Base-by-base conservation (phyloP, 352 stramenopile genomes). In the Phytophthora foliorum region DNA sequence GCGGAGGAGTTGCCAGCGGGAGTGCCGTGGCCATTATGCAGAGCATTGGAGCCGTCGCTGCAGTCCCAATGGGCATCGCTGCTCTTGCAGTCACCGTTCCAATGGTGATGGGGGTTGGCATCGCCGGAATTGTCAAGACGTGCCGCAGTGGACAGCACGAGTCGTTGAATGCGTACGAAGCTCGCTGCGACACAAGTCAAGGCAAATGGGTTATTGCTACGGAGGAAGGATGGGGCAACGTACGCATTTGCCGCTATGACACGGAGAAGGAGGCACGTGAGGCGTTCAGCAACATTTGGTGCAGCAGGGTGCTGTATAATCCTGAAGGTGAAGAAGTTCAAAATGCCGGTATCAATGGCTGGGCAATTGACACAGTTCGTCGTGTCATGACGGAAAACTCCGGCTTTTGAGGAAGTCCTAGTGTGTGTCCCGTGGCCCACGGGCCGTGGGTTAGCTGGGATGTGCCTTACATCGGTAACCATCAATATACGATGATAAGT, bases 181-280 rank as follows among this genome's bases (percentile, higher is more conserved):
- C 42, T 31, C 59, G 39, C 19, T 24, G 44, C 27, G 17, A 32
- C 24, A 14, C 27, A 4, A 38, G 44, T 11, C 13, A 3, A 14
- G 53, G 19, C 11, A 54, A 64, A 10, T 72, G 68, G 68, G 14
- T 76, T 3, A 31, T 76, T 7, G 68, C 68, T 14, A 76, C 68
- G 13, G 62, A 76, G 31, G 57, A 76, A 72, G 68, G 62, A 4
- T 60, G 51, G 7, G 44, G 50, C 13, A 72, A 72, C 17, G 68
- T 72, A 1, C 63, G 68, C 2, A 57, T 72, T 19, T 76, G 57
- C 21, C 68, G 54, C 41, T 76, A 72, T 45, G 34, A 13, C 1
- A 62, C 9, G 7, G 68, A 76, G 44, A 0, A 16, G 1, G 56
- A 60, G 6, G 68, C 68, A 19, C 45, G 55, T 13, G 36, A 49